These are phyloP conservation scores for Ophiostoma quercus DNA, from an alignment of 2,329 filamentous ascomycete genomes.

Conservation along the genomic window DNA sequence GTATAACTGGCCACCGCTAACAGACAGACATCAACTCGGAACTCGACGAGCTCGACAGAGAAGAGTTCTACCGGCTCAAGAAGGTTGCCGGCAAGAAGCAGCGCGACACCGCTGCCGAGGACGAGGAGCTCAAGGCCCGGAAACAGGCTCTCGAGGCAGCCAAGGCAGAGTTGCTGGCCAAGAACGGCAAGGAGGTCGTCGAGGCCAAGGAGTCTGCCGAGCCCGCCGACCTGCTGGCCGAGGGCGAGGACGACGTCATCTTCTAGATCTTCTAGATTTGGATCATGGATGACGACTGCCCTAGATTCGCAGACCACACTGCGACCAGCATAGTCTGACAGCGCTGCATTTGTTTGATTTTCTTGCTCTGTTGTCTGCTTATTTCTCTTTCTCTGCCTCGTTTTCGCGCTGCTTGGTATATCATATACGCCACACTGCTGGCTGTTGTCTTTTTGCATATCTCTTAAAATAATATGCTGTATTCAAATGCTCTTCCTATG, in stretches of 20 bases:
- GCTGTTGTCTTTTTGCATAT: not conserved
- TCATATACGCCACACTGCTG: constrained; percentile 11
- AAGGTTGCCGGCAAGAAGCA: constrained; percentile 88
- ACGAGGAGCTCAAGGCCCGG: constrained; percentile 71
- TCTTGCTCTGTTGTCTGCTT: not conserved
- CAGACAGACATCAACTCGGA: constrained; percentile 86
- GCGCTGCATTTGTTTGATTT: constrained; percentile 10
- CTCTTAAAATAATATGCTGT: not conserved
- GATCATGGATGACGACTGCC: not conserved
- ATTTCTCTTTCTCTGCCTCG: not conserved
- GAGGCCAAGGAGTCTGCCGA: constrained; percentile 30
- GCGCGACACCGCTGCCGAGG: constrained; percentile 64
- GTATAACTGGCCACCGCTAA: not conserved
- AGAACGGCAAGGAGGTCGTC: constrained; percentile 27
- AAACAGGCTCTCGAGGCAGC: constrained; percentile 48
- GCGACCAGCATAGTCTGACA: not conserved
- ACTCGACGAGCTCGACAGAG: constrained; percentile 91
- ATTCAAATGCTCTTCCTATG: not conserved
- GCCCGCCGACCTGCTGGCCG: constrained; percentile 63
- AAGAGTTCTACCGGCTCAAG: constrained; percentile 96
- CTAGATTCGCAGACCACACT: not conserved
- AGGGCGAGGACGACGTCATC: constrained; percentile 74
- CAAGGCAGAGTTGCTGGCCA: constrained; percentile 31
- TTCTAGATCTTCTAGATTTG: constrained; percentile 48
- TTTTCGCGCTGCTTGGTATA: constrained; percentile 13